Base-by-base conservation (phyloP, 1,284 basidiomycete species). In the Ganoderma sinense region DNA sequence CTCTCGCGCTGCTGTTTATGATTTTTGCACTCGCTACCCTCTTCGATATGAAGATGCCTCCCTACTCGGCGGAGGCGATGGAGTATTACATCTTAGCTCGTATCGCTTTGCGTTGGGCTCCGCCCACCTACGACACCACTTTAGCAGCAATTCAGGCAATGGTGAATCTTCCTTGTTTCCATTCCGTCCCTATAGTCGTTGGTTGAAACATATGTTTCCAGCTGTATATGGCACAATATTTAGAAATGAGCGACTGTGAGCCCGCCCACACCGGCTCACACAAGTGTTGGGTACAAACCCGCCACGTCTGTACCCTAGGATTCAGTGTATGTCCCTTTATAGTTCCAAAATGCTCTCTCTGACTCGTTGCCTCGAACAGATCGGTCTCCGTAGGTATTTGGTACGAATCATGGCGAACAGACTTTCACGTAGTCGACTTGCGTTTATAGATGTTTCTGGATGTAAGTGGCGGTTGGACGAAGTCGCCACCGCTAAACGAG, bases 61-160 rank as follows among this genome's bases (percentile, higher is more conserved):
- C 86, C 20, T 85, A 85, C 72, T 81, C 83, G 7, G 76, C 83
- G 10, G 85, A 88, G 67, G 85, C 89, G 7, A 82, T 87, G 64
- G 89, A 91, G 65, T 91, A 87, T 73, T 88, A 87, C 74, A 80
- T 87, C 53, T 76, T 91, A 10, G 82, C 89, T 3, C 84, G 87
- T 4, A 83, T 87, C 4, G 80, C 87, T 4, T 75, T 90, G 23
- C 80, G 81, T n/a, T 84, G 87, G 65, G 82, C 82, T 33, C 81
- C 86, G 0, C 85, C 86, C 0, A 78, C 82, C 31, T 76, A 77
- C 10, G 82, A 86, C 18, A 86, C 88, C 14, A 90, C 89, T 1
- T 76, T 89, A 18, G 79, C 82, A 31, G 82, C 86, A 10, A 84
- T 91, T 8, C 85, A 88, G 70, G 78, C 86, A 13, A 74, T 88